Evolutionary conservation across 2,329 filamentous ascomycete genomes (phyloP), one percentile per base, ranked within the genome.

Genomic region (Sporothrix euskadiensis): DNA sequence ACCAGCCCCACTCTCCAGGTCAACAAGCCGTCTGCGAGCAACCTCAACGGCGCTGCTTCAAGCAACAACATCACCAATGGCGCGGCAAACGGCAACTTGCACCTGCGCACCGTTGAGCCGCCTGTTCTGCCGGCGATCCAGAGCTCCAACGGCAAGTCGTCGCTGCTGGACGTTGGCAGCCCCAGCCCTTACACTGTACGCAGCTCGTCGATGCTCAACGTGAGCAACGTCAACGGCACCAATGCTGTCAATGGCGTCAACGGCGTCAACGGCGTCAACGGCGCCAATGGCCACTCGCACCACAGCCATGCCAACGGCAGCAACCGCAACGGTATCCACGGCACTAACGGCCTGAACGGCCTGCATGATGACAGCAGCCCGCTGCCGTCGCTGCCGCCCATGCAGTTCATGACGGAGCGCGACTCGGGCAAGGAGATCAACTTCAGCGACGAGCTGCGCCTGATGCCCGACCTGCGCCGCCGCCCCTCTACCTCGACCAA

Each of bases 401-500:
- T 76, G 19, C 61, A 74, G 54, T 75, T 76, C n/a, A 59, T 75
- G 49, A 61, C 72, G 6, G 76, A 78, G 32, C 76, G 77, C 63
- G 73, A 74, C 59, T 72, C 76, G 19, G 72, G 69, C 65, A 73
- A 73, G 44, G 75, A 75, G 69, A 65, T 75, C 52, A 73, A 73
- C 69, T 72, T 76, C 26, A 66, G 49, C 63, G 75, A 76, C 32
- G 75, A 76, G 74, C 74, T 76, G 72, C 74, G 63, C 12, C 57
- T 75, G 49, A 69, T 73, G 63, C 74, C 74, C 6, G 75, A 76
- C 9, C 71, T 76, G 65, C 73, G 71, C 19, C 78, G 76, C 4
- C 76, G 74, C n/a, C 74, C 77, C 1, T 80, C 79, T n/a, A 75
- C 77, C 47, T 79, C 79, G 19, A 78, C 77, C 74, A 74, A 78